Percentiles rank a stretch among this genome's conserved stretches.
Conservation (phyloP, 352 stramenopile genomes). For the Poterioochromonas sp. region DNA sequence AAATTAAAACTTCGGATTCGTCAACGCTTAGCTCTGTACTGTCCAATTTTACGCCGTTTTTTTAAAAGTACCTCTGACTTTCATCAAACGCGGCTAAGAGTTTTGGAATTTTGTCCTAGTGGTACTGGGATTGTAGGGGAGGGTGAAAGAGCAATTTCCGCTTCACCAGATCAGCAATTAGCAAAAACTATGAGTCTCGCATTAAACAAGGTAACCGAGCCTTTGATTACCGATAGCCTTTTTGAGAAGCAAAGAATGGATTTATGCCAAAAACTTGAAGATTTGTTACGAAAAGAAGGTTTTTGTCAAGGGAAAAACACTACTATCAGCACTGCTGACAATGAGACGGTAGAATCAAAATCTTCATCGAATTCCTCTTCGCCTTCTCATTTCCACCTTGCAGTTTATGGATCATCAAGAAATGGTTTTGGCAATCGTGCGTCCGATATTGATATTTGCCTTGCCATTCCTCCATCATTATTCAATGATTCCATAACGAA, state of each 20-base stretch:
- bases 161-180: background rate
- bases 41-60: background rate
- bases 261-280: background rate
- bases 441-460: slow-evolving; percentile 86
- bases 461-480: slow-evolving; percentile 49
- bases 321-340: no score
- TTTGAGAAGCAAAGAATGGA: background rate
- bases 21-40: background rate
- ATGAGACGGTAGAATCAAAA: background rate
- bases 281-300: slow-evolving; percentile 15
- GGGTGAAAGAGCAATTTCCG: background rate
- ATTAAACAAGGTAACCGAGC: background rate
- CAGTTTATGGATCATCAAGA: slow-evolving; percentile 84
- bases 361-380: background rate
- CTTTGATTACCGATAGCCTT: background rate
- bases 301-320: slow-evolving; percentile 21
- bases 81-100: background rate
- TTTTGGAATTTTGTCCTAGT: background rate
- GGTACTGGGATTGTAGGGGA: no score
- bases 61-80: background rate
- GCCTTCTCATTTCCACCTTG: slow-evolving; percentile 32
- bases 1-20: background rate
- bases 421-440: slow-evolving; percentile 88
- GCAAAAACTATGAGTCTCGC: background rate
- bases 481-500: slow-evolving; percentile 11